phyloP scores from a whole-genome alignment of 257 asterid species.

The Anisodus acutangulus region DNA sequence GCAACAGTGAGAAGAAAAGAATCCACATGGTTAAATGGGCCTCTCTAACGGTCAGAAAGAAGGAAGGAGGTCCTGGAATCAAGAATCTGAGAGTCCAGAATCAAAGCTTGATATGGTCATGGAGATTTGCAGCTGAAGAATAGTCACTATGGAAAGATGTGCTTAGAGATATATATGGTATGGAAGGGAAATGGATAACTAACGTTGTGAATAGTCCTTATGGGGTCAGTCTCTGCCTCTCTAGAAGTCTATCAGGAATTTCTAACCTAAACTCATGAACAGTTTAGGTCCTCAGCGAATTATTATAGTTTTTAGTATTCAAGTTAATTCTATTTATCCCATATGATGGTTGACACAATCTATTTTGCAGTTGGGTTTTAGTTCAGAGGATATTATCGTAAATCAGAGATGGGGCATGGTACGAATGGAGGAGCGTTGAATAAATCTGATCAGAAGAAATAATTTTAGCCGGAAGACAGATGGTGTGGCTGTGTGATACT shows the following conservation, averaged over 20 bases:
- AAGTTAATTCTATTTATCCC: too few relatives aligned
- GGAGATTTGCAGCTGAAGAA: neutral
- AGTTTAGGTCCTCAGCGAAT: too few relatives aligned
- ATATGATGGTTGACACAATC: too few relatives aligned
- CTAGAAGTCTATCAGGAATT: neutral
- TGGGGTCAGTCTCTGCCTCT: neutral
- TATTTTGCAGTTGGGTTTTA: too few relatives aligned
- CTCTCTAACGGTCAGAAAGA: neutral
- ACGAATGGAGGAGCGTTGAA: too few relatives aligned
- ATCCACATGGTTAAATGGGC: neutral
- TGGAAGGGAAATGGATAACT: neutral
- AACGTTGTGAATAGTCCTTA: neutral
- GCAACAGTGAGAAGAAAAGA: neutral
- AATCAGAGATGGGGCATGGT: too few relatives aligned
- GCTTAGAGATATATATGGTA: neutral
- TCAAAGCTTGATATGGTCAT: neutral
- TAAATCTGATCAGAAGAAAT: too few relatives aligned
- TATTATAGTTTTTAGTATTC: too few relatives aligned
- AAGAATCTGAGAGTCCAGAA: neutral
- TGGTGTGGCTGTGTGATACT: too few relatives aligned
- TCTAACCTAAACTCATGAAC: neutral
- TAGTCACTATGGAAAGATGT: neutral
- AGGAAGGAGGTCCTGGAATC: neutral
- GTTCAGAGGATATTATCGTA: too few relatives aligned
- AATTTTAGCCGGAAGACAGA: too few relatives aligned